Conservation (phyloP, 257 asterid species). For the Solanum pimpinellifolium region DNA sequence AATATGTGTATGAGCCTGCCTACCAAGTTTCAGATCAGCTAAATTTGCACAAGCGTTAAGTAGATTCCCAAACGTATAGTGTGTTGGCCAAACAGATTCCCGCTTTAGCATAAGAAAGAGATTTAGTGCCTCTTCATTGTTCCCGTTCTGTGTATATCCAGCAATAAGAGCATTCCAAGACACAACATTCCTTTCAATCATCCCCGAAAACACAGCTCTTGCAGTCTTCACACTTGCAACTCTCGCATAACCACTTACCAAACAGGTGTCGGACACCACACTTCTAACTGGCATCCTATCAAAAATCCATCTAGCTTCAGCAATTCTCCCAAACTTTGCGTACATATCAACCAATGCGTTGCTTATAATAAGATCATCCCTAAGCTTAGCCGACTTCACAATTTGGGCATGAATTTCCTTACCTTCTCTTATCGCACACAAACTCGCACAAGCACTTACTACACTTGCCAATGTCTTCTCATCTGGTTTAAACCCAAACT, state of each 20-base stretch:
- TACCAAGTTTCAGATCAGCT: conserved; percentile 2
- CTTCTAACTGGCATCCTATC: conserved; percentile 3
- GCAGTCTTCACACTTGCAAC: conserved; percentile 3
- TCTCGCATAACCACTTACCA: conserved; percentile 7
- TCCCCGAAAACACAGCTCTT: conserved; percentile 1
- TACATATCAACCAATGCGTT: conserved; percentile 3
- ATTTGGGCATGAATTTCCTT: background rate
- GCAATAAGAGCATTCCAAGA: conserved; percentile 10
- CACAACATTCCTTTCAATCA: conserved; percentile 8
- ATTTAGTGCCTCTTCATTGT: conserved; percentile 2
- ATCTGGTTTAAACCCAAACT: background rate
- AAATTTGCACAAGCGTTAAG: conserved; percentile 3
- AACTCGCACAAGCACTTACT: conserved; percentile 9
- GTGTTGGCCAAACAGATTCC: conserved; percentile 7
- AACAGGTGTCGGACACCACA: conserved; percentile 1
- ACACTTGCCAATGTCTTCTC: conserved; percentile 6
- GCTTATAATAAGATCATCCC: conserved; percentile 2
- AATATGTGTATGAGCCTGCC: conserved; percentile 9
- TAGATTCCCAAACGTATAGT: conserved; percentile 6
- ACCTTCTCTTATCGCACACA: background rate
- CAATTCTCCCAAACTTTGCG: background rate
- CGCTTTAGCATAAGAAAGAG: conserved; percentile 6
- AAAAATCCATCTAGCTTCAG: conserved; percentile 4
- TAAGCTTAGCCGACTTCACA: background rate
- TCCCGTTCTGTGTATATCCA: conserved; percentile 6